Percentiles rank a stretch among this genome's conserved stretches.
Conservation (phyloP, 805 yeast genomes). For the Yamadazyma phyllophila region DNA sequence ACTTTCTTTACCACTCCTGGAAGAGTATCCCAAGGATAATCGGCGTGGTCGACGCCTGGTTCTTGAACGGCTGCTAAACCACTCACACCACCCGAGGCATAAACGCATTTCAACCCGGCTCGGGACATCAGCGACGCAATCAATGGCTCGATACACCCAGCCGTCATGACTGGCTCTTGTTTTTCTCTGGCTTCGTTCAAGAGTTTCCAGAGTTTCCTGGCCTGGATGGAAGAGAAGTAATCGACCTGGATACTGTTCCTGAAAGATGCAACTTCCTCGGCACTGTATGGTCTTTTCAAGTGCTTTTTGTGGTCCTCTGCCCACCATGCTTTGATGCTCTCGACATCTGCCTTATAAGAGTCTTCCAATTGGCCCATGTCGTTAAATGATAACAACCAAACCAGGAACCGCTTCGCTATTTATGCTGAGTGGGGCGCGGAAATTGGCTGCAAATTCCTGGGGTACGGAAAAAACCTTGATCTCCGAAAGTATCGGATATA, state of each 20-base stretch:
- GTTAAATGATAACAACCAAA: neutral
- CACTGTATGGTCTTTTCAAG: conserved; percentile 48
- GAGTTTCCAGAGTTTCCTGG: conserved; percentile 48
- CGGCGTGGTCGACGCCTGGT: conserved; percentile 66
- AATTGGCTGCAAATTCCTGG: neutral
- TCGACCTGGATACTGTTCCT: conserved; percentile 46
- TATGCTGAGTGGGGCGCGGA: neutral
- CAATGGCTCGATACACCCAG: conserved; percentile 63
- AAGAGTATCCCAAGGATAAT: conserved; percentile 66
- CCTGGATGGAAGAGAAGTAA: conserved; percentile 52
- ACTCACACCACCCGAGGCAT: conserved; percentile 63
- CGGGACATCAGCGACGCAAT: conserved; percentile 56
- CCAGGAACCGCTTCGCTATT: neutral
- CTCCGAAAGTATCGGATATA: conserved; percentile 1
- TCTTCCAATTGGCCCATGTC: conserved; percentile 5
- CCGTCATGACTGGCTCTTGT: conserved; percentile 50
- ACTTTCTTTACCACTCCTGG: conserved; percentile 35
- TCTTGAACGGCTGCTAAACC: conserved; percentile 60
- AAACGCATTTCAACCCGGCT: conserved; percentile 49
- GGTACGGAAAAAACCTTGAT: neutral
- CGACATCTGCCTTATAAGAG: conserved; percentile 16
- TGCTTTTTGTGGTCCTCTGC: conserved; percentile 11
- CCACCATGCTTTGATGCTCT: conserved; percentile 13
- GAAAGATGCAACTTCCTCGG: conserved; percentile 50
- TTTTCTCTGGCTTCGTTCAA: conserved; percentile 39